Conservation (phyloP, 495 filamentous ascomycete species). For the Platismatia glauca region DNA sequence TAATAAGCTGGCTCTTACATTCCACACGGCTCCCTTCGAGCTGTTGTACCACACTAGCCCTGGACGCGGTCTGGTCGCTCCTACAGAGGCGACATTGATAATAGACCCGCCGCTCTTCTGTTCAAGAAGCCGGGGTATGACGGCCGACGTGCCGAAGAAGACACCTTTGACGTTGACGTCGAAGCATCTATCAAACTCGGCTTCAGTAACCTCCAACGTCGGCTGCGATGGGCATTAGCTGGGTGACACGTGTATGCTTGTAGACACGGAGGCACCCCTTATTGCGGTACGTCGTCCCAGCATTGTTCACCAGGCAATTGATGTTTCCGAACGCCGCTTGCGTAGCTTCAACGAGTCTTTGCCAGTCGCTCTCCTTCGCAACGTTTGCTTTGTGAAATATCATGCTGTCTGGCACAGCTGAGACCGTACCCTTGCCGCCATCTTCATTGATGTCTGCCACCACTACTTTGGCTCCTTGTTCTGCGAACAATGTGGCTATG, state of each 20-base stretch:
- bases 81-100: conserved; percentile 60
- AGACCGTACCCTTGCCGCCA: conserved; percentile 40
- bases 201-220: conserved; percentile 53
- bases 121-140: conserved; percentile 47
- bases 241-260: neutral
- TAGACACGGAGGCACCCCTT: conserved; percentile 35
- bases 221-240: conserved; percentile 31
- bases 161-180: conserved; percentile 58
- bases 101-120: conserved; percentile 51
- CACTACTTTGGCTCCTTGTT: conserved; percentile 50
- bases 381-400: conserved; percentile 45
- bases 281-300: conserved; percentile 60
- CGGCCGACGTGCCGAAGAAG: conserved; percentile 43
- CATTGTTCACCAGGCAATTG: conserved; percentile 60
- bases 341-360: conserved; percentile 36
- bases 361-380: conserved; percentile 43
- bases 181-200: conserved; percentile 58
- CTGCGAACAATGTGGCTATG: conserved; percentile 47
- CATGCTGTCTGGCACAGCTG: conserved; percentile 33
- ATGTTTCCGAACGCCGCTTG: conserved; percentile 42
- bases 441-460: conserved; percentile 51
- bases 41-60: conserved; percentile 65
- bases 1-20: conserved; percentile 33
- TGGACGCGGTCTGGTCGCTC: conserved; percentile 53
- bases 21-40: conserved; percentile 56